phyloP scores from a whole-genome alignment of 2,329 filamentous ascomycete species.

The Aspergillus persii region DNA sequence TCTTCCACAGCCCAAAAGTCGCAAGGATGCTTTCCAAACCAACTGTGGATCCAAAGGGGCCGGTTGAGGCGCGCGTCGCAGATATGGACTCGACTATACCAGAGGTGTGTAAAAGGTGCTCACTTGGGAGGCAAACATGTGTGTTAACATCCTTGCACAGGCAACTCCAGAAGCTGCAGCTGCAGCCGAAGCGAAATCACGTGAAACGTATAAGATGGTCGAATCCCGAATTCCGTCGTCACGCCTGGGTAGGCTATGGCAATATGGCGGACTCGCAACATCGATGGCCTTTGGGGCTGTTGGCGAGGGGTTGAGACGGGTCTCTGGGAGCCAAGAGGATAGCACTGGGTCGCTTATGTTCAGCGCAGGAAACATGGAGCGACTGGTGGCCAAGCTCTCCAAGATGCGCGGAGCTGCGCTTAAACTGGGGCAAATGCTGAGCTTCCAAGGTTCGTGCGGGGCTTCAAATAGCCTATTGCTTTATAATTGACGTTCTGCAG shows the following conservation, averaged over 20 bases:
- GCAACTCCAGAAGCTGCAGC: constrained; percentile 12
- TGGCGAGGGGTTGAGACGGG: constrained; percentile 77
- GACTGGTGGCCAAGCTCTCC: constrained; percentile 87
- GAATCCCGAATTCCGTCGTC: constrained; percentile 91
- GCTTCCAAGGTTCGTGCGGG: constrained; percentile 65
- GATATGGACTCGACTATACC: neutral
- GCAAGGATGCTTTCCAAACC: constrained; percentile 54
- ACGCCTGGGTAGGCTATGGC: constrained; percentile 83
- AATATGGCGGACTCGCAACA: constrained; percentile 88
- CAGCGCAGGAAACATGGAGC: constrained; percentile 86
- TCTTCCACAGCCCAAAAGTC: constrained; percentile 62
- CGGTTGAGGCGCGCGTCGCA: neutral
- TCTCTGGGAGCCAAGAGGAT: constrained; percentile 63
- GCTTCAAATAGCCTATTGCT: neutral
- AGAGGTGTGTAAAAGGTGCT: constrained; percentile 10
- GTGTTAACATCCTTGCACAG: constrained; percentile 9
- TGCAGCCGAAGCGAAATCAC: constrained; percentile 24
- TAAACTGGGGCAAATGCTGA: constrained; percentile 97
- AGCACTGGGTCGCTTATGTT: constrained; percentile 75
- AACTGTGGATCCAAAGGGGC: constrained; percentile 1
- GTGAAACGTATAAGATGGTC: constrained; percentile 64
- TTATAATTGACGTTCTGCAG: constrained; percentile 43
- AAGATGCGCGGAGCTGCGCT: constrained; percentile 96
- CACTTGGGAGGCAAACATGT: neutral
- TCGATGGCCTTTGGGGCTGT: constrained; percentile 95